Percentiles rank a stretch among this genome's conserved stretches.
Conservation (phyloP, 176 grass and related monocot species). For the Paspalum vaginatum region DNA sequence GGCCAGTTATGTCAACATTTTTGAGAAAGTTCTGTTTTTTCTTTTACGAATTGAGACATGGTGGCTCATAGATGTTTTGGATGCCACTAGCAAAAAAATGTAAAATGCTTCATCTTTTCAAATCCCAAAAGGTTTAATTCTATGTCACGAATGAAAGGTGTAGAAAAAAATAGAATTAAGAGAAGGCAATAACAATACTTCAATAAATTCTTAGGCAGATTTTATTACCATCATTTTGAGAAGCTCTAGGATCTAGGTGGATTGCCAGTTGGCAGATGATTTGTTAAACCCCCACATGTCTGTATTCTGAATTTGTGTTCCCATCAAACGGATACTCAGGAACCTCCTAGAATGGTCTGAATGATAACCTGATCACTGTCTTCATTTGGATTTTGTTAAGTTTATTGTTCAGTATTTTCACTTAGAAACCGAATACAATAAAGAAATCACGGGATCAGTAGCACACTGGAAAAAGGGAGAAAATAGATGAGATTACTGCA, state of each 20-base stretch:
- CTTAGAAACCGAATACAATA: slow-evolving; percentile 13
- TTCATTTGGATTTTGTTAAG: background rate
- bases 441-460: background rate
- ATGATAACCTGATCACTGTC: slow-evolving; percentile 13
- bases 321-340: background rate
- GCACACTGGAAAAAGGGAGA: background rate
- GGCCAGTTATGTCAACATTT: background rate
- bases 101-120: background rate
- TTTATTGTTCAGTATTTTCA: slow-evolving; percentile 4
- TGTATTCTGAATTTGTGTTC: slow-evolving; percentile 5
- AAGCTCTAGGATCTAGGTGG: background rate
- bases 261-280: background rate
- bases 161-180: background rate
- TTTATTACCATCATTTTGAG: background rate
- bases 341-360: slow-evolving; percentile 13
- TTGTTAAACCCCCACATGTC: background rate
- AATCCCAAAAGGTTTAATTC: background rate
- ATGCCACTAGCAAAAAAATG: background rate
- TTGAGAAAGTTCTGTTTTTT: background rate
- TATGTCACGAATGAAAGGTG: slow-evolving; percentile 5
- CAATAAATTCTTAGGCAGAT: slow-evolving; percentile 7
- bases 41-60: background rate
- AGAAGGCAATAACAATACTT: slow-evolving; percentile 8
- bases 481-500: background rate
- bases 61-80: background rate